These are phyloP conservation scores for Agaricus bisporus DNA, from an alignment of 768 basidiomycete genomes.

Conservation along the genomic window DNA sequence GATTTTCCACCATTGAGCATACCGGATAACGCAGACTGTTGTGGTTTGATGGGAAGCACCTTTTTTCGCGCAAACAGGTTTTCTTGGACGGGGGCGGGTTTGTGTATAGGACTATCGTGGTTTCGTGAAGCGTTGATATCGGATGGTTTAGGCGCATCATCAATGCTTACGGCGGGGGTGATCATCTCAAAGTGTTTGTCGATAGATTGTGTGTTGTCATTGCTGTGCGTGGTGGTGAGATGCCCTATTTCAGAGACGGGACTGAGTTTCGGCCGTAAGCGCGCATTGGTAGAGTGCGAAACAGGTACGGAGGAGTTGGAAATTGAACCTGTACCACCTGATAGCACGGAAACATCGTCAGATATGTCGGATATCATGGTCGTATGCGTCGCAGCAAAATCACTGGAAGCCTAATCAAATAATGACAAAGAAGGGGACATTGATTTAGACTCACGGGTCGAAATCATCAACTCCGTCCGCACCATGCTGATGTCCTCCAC, in stretches of 20 bases:
- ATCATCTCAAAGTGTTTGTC: slow-evolving; percentile 15
- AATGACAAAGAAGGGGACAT: neutral
- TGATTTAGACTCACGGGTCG: slow-evolving; percentile 55
- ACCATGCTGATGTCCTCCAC: slow-evolving; percentile 34
- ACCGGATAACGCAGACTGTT: slow-evolving; percentile 62
- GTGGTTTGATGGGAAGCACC: slow-evolving; percentile 35
- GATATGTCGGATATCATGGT: slow-evolving; percentile 53
- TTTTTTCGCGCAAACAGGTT: slow-evolving; percentile 46
- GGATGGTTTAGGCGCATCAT: slow-evolving; percentile 14
- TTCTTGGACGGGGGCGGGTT: slow-evolving; percentile 14
- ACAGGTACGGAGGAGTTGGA: slow-evolving; percentile 48
- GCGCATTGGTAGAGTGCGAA: slow-evolving; percentile 38
- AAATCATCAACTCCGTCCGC: slow-evolving; percentile 72
- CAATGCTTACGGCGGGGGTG: slow-evolving; percentile 21
- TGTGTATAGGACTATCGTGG: slow-evolving; percentile 11
- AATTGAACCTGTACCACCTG: slow-evolving; percentile 43
- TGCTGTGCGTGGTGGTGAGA: slow-evolving; percentile 1
- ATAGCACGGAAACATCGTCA: slow-evolving; percentile 56
- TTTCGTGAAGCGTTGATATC: slow-evolving; percentile 18
- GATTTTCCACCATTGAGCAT: slow-evolving; percentile 64
- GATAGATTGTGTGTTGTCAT: neutral
- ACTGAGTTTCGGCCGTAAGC: slow-evolving; percentile 46
- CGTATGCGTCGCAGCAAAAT: slow-evolving; percentile 60
- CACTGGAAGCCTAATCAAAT: slow-evolving; percentile 30
- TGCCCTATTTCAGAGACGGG: slow-evolving; percentile 48